Evolutionary conservation across 768 basidiomycete genomes (phyloP).

Genomic region (Daedalea quercina): DNA sequence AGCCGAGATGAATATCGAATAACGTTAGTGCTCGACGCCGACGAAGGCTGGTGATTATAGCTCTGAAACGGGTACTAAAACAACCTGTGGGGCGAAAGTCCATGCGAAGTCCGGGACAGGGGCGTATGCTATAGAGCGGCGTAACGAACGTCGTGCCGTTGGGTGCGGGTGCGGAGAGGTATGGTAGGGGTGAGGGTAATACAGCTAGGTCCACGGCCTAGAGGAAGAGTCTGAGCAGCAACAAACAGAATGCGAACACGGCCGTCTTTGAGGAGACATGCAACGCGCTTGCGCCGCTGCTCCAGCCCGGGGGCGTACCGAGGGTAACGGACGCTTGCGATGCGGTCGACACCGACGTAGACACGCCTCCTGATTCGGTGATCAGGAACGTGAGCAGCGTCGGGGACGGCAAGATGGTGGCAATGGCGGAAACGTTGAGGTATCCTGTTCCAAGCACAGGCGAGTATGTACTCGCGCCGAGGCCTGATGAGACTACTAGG

Average conservation of each 20-base stretch:
- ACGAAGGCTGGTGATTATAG: too few relatives aligned
- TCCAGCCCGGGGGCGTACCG: constrained; percentile 62
- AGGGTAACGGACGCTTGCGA: constrained; percentile 43
- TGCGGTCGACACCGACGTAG: constrained; percentile 48
- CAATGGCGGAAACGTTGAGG: constrained; percentile 47
- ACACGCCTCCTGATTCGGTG: constrained; percentile 49
- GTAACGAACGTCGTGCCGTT: background rate
- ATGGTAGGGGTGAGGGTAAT: background rate
- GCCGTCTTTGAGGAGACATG: background rate
- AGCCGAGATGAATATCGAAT: too few relatives aligned
- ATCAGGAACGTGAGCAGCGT: constrained; percentile 47
- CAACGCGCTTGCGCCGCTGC: background rate
- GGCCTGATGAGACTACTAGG: constrained; percentile 50
- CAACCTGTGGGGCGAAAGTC: background rate
- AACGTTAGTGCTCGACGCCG: too few relatives aligned
- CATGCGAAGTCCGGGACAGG: background rate
- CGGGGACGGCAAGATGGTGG: constrained; percentile 44
- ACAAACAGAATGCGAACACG: background rate
- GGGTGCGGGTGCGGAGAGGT: background rate
- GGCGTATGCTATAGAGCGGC: background rate
- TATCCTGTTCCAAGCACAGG: constrained; percentile 42
- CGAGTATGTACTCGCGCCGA: constrained; percentile 67
- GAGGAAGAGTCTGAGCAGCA: background rate
- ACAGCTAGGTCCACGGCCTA: constrained; percentile 1
- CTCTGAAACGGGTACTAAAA: background rate